A percentile compares a stretch with the other conserved stretches of the same genome.
Conservation (phyloP, 306 rosid species). For the Cajanus cajan region DNA sequence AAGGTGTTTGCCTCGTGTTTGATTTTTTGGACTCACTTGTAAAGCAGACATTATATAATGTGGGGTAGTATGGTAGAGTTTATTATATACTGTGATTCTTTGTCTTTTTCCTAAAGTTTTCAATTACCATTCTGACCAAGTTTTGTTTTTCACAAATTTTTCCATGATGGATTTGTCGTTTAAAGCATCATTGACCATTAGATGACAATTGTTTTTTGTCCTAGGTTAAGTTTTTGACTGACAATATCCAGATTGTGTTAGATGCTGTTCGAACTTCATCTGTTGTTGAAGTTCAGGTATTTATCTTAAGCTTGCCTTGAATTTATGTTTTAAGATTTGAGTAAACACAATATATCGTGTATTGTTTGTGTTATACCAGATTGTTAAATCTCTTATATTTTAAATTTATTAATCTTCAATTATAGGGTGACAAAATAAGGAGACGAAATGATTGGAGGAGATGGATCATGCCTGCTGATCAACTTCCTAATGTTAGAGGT, state of each 20-base stretch:
- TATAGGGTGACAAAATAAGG: constrained; percentile 83
- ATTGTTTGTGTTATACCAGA: not conserved
- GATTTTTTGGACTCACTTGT: not conserved
- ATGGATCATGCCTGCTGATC: constrained; percentile 60
- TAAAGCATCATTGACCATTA: not conserved
- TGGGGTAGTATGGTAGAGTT: not conserved
- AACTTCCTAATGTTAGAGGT: constrained; percentile 29
- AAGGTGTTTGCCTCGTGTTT: not conserved
- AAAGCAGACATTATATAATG: not conserved
- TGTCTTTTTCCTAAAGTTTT: not conserved
- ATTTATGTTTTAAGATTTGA: not conserved
- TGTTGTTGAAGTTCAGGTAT: constrained; percentile 84
- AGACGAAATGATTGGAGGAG: constrained; percentile 65
- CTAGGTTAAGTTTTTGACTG: constrained; percentile 70
- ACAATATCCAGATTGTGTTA: constrained; percentile 57
- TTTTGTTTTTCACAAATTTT: not conserved
- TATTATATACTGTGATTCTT: not conserved
- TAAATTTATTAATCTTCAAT: not conserved
- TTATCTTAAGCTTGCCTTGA: constrained; percentile 6
- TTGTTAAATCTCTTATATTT: not conserved
- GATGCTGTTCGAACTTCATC: constrained; percentile 69
- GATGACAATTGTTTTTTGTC: not conserved
- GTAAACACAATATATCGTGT: not conserved
- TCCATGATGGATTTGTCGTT: not conserved
- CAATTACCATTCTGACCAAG: not conserved